Evolutionary conservation across 805 yeast genomes (phyloP).

Genomic region (Grigorovia yakushimaensis): DNA sequence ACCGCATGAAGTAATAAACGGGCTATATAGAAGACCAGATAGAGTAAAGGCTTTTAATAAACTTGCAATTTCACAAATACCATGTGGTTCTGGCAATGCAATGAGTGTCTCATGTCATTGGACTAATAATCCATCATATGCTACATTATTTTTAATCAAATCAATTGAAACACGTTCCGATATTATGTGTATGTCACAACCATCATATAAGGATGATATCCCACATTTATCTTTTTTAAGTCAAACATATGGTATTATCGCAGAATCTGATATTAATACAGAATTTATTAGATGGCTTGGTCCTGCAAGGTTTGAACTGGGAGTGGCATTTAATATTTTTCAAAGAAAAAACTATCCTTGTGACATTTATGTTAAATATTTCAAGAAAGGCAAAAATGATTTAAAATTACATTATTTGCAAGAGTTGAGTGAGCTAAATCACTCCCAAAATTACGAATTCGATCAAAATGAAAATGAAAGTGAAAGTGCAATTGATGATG

Average conservation of each 20-base stretch:
- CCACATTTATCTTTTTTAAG: slow-evolving; percentile 66
- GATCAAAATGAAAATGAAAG: background rate
- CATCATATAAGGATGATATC: slow-evolving; percentile 23
- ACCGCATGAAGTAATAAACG: slow-evolving; percentile 91
- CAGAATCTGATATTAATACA: slow-evolving; percentile 90
- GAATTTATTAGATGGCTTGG: slow-evolving; percentile 87
- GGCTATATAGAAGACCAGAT: slow-evolving; percentile 61
- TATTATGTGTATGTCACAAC: slow-evolving; percentile 71
- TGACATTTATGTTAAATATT: slow-evolving; percentile 61
- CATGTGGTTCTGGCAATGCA: slow-evolving; percentile 97
- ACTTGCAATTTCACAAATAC: slow-evolving; percentile 70
- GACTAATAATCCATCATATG: slow-evolving; percentile 53
- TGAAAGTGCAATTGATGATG: slow-evolving; percentile 1
- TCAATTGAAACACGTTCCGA: slow-evolving; percentile 59
- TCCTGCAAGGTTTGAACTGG: slow-evolving; percentile 71
- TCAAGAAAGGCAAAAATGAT: slow-evolving; percentile 44
- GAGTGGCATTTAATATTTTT: slow-evolving; percentile 56
- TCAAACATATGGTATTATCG: slow-evolving; percentile 84
- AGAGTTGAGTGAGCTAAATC: slow-evolving; percentile 16
- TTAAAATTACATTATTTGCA: slow-evolving; percentile 38
- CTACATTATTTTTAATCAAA: slow-evolving; percentile 66
- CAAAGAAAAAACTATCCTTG: slow-evolving; percentile 67
- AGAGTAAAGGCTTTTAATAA: slow-evolving; percentile 52
- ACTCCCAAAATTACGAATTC: background rate
- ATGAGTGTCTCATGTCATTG: slow-evolving; percentile 76